Base-by-base conservation (phyloP, 805 yeast species). In the Yamadazyma akitaensis region DNA sequence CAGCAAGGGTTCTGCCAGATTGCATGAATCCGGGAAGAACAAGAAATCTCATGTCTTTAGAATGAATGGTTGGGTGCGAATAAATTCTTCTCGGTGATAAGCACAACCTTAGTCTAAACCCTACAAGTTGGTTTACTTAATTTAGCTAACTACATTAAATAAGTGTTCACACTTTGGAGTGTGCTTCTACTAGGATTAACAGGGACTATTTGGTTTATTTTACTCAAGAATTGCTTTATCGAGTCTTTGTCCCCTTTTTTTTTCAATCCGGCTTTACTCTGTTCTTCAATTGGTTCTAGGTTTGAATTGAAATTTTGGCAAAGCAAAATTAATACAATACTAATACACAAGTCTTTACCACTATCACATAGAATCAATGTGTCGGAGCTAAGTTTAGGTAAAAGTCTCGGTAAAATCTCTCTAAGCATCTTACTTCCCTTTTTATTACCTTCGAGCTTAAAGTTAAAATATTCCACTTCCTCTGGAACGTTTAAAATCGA, bases 171-270 rank as follows among this genome's bases (percentile, higher is more conserved):
- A 25, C 91, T 77, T 54, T 84, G 90, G 35, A 88, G 66, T 0
- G 95, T 85, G 10, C 88, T 82, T 42, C 96, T 69, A 46, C 90
- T 82, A 0, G 96, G 96, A 49, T 88, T 85, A 4, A 78, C 79
- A 35, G 74, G 77, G n/a, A 76, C 60, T 7, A 66, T 60, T 2
- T 73, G 64, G 14, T 76, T 68, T 2, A 88, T 55, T 39, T 60
- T 61, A 2, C 81, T 76, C 26, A 88, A 63, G 45, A 85, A 82
- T 47, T 73, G 73, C 46, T 81, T 75, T 13, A 86, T 75, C 8
- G 70, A 60, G 24, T 73, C 79, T 57, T 85, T 85, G 21, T 75
- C 70, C 0, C 68, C 53, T 10, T 35, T 43, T 14, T 24, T 21
- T 26, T 18, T 50, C 43, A 31, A 16, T 9, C 28, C 40, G 0